Percentiles rank a stretch among this genome's conserved stretches.
Conservation (phyloP, 331 rosid genomes). For the Pyracantha coccinea region DNA sequence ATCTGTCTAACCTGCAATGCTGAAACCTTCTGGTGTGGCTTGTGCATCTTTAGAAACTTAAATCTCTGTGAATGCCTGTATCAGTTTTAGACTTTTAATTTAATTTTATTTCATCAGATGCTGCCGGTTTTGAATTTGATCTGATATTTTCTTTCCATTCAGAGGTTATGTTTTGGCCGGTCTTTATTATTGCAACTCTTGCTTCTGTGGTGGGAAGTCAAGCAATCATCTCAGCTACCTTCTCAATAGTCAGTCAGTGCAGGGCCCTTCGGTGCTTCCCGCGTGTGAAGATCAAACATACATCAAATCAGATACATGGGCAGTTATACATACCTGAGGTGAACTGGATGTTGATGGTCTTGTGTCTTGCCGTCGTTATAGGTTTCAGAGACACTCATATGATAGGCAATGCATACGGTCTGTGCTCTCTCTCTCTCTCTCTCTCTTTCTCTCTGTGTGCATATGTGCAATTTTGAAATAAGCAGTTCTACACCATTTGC, state of each 20-base stretch:
- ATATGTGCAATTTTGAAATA: neutral
- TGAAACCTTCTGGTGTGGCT: neutral
- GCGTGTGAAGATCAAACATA: constrained; percentile 24
- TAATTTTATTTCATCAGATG: too few relatives aligned
- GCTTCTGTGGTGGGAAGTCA: constrained; percentile 35
- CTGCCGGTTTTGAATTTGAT: neutral
- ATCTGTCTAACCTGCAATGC: neutral
- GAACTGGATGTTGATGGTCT: constrained; percentile 30
- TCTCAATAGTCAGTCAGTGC: constrained; percentile 33
- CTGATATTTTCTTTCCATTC: neutral
- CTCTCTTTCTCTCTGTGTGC: neutral
- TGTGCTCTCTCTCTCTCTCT: neutral
- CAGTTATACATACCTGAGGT: constrained; percentile 35
- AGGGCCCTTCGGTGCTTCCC: constrained; percentile 30
- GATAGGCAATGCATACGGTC: constrained; percentile 33
- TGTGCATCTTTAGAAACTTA: neutral
- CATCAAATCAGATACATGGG: constrained; percentile 25
- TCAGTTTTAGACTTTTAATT: neutral
- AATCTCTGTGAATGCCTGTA: neutral
- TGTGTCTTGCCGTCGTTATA: constrained; percentile 24
- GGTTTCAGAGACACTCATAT: constrained; percentile 29
- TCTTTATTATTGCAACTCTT: constrained; percentile 29
- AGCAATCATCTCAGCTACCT: constrained; percentile 34
- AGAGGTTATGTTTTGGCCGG: constrained; percentile 31
- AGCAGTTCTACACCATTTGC: neutral